phyloP scores from a whole-genome alignment of 2,329 filamentous ascomycete genomes.

The Xylogone sp. region DNA sequence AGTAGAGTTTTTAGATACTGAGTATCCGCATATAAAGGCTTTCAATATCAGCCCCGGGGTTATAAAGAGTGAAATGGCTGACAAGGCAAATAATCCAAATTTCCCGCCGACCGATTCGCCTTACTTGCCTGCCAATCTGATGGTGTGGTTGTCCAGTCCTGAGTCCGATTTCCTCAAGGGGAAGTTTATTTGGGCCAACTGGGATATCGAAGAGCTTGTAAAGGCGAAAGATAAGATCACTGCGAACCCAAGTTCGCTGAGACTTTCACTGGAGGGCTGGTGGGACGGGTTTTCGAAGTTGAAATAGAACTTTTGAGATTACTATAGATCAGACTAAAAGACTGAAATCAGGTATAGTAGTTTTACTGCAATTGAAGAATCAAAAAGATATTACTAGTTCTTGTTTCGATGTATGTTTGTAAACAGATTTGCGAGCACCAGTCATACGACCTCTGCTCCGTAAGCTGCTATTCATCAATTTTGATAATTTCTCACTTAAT shows the following conservation, averaged over 20 bases:
- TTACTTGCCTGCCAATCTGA: not conserved
- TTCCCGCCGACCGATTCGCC: not conserved
- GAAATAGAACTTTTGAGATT: not conserved
- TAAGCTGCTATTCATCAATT: too few relatives aligned
- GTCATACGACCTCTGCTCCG: too few relatives aligned
- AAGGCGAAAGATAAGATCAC: slow-evolving; percentile 6
- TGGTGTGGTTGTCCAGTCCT: slow-evolving; percentile 33
- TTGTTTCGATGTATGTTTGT: too few relatives aligned
- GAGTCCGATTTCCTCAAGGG: slow-evolving; percentile 36
- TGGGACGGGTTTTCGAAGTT: not conserved
- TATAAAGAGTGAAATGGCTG: not conserved
- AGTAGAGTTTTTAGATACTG: slow-evolving; percentile 11
- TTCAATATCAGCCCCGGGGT: not conserved
- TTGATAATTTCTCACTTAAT: too few relatives aligned
- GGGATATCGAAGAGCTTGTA: slow-evolving; percentile 37
- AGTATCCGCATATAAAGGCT: not conserved
- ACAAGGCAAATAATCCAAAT: not conserved
- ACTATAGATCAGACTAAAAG: not conserved
- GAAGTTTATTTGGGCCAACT: slow-evolving; percentile 32
- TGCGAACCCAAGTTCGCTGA: not conserved
- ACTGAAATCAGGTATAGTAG: not conserved
- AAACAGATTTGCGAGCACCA: too few relatives aligned
- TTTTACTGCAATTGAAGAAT: too few relatives aligned
- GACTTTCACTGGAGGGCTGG: not conserved
- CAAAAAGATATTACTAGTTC: too few relatives aligned